phyloP scores from a whole-genome alignment of 768 basidiomycete genomes.

The Coprinopsis strossmayeri region DNA sequence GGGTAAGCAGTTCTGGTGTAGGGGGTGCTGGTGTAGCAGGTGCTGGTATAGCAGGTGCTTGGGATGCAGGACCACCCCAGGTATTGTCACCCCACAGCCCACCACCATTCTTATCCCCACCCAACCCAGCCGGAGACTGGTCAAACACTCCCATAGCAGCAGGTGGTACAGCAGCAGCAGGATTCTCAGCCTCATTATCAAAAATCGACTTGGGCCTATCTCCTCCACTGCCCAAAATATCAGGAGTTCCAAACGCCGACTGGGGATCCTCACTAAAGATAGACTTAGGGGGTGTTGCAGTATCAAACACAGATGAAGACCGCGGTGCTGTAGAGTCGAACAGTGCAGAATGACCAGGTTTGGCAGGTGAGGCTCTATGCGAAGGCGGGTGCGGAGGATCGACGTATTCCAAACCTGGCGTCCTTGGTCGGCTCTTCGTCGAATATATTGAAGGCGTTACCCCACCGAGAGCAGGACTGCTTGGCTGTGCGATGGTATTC shows the following conservation, averaged over 20 bases:
- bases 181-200: conserved; percentile 16
- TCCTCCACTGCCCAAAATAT: conserved; percentile 15
- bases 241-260: conserved; percentile 14
- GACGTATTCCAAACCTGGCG: neutral
- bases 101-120: conserved; percentile 10
- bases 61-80: too few species aligned
- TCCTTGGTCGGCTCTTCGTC: too few species aligned
- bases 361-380: neutral
- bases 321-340: conserved; percentile 1
- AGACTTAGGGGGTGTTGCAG: conserved; percentile 8
- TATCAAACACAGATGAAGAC: neutral
- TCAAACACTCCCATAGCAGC: too few species aligned
- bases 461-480: too few species aligned
- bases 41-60: conserved; percentile 2
- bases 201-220: conserved; percentile 17
- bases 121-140: too few species aligned
- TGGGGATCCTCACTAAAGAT: conserved; percentile 19
- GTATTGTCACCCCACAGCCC: too few species aligned
- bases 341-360: neutral
- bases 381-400: conserved; percentile 7
- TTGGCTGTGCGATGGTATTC: too few species aligned
- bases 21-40: conserved; percentile 11
- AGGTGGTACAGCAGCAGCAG: too few species aligned
- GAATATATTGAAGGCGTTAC: too few species aligned
- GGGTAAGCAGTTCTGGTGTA: conserved; percentile 2